Base-by-base conservation (phyloP, 2,329 filamentous ascomycete species). In the Ophiostoma sp. region DNA sequence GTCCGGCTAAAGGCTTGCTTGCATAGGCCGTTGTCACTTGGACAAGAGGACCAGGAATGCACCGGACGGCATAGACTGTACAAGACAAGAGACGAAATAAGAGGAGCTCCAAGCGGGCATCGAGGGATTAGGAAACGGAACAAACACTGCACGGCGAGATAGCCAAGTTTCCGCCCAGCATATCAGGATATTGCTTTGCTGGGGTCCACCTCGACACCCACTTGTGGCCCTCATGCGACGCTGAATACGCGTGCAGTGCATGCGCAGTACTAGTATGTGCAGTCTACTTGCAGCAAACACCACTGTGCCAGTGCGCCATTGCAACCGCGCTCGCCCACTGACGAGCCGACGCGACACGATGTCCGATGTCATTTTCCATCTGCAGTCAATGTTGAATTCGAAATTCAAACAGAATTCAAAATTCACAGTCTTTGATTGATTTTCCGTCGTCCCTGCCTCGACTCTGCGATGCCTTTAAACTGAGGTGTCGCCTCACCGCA, bases 271-370 rank as follows among this genome's bases (percentile, higher is more conserved):
- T n/a, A n/a, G n/a, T 27, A 13, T 27, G n/a, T 57, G 52, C 52
- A 27, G 23, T 57, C 4, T 27, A 8, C 44, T 48, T 57, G 52
- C 52, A 67, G 36, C 65, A 39, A 44, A 27, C 36, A 31, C 23
- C 57, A 57, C 52, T 57, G 44, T n/a, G 44, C 44, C 44, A 48
- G 44, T 48, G 44, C 44, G 20, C 44, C 44, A 48, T 48, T 60
- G 57, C 57, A 35, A 35, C 57, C 57, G 31, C 57, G 15, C 5
- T 23, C 57, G 17, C 57, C 57, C 57, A 35, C 57, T 62, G 15
- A 20, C 57, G 57, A 20, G 57, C 57, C 57, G 57, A 62, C 57
- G 57, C 57, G 27, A 62, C 35, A 62, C 57, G 27, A 62, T 62
- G 57, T 17, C 57, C 27, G 31, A 35, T 62, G 27, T 15, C 52